phyloP scores from a whole-genome alignment of 257 asterid species.

The Solanum bulbocastanum region DNA sequence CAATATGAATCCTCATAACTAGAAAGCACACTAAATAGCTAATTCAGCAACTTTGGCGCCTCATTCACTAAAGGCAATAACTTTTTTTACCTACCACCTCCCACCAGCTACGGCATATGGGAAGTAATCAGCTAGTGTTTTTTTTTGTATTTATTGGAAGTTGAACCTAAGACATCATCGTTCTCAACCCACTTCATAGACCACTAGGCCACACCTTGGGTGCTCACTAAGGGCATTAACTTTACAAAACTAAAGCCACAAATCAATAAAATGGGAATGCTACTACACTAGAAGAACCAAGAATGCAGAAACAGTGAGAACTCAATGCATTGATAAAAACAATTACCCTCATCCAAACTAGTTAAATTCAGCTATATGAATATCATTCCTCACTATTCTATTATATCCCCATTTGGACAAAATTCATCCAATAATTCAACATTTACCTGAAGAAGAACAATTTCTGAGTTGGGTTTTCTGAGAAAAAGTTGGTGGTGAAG shows the following conservation, averaged over 20 bases:
- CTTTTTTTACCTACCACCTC: neutral
- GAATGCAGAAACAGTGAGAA: neutral
- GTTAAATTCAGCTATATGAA: neutral
- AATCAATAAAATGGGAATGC: neutral
- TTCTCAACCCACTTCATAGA: neutral
- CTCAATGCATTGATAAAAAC: neutral
- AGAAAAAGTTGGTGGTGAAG: conserved; percentile 58
- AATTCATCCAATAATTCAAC: neutral
- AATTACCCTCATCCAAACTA: neutral
- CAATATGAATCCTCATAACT: neutral
- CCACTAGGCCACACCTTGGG: neutral
- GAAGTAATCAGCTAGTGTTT: neutral
- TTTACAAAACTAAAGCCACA: neutral
- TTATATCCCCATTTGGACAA: neutral
- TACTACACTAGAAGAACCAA: neutral
- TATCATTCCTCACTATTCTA: neutral
- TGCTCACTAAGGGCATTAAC: neutral
- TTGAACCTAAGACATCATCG: neutral
- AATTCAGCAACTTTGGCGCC: neutral
- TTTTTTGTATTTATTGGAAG: neutral
- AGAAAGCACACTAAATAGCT: neutral
- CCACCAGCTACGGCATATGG: neutral
- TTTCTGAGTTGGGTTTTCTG: conserved; percentile 39
- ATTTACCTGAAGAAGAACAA: conserved; percentile 40
- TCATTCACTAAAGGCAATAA: neutral